Conservation (phyloP, 495 filamentous ascomycete genomes). For the Pyrenula massariospora region DNA sequence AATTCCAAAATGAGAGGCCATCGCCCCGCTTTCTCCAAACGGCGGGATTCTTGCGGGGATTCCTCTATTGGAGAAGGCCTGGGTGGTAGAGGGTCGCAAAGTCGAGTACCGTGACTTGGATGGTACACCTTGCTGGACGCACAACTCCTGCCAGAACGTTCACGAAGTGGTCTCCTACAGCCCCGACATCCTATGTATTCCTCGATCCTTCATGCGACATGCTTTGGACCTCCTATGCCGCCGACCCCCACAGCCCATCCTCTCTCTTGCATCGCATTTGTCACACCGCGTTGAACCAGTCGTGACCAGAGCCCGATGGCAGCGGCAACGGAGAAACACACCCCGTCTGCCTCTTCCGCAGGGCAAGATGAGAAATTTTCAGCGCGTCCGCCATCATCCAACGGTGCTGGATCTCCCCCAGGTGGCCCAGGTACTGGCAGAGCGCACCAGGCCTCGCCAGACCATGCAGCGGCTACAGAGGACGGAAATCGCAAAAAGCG, state of each 20-base stretch:
- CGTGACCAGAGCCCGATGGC: neutral
- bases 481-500: constrained; percentile 76
- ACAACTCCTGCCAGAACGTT: too few relatives aligned
- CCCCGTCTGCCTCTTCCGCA: neutral
- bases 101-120: too few relatives aligned
- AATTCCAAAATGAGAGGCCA: too few relatives aligned
- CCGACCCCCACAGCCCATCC: neutral
- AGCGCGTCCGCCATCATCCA: neutral
- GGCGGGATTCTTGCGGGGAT: too few relatives aligned
- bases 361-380: neutral
- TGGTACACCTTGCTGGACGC: too few relatives aligned
- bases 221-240: neutral
- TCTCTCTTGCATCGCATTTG: neutral
- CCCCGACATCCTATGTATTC: too few relatives aligned
- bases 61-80: too few relatives aligned
- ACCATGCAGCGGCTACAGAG: constrained; percentile 4
- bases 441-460: neutral
- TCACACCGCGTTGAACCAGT: neutral
- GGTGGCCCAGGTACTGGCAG: neutral
- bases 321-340: neutral
- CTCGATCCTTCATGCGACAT: neutral
- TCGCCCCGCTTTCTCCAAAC: too few relatives aligned
- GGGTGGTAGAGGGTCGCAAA: too few relatives aligned
- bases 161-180: too few relatives aligned
- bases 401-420: neutral